Conservation (phyloP, 805 yeast species). For the Sugiyamaella valdiviana region DNA sequence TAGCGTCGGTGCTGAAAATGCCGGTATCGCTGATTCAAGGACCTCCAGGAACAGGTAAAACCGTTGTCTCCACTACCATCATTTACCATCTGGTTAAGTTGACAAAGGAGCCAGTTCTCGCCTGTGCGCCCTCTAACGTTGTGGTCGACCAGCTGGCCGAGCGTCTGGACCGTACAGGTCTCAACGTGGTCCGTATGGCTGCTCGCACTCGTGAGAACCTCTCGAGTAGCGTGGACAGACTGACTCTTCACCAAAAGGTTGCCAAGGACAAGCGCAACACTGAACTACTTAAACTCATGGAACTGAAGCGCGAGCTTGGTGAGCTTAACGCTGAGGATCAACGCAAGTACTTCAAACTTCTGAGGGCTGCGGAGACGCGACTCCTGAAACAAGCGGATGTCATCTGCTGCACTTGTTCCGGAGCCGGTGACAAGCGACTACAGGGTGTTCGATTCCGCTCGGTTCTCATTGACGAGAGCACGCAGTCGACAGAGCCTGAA, state of each 20-base stretch:
- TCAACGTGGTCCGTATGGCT: conserved; percentile 69
- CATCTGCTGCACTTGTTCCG: conserved; percentile 86
- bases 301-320: conserved; percentile 57
- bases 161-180: conserved; percentile 61
- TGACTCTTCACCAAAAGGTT: conserved; percentile 53
- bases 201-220: conserved; percentile 79
- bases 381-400: conserved; percentile 60
- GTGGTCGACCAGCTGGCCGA: conserved; percentile 88
- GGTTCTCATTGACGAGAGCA: conserved; percentile 85
- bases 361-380: conserved; percentile 44
- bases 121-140: conserved; percentile 93
- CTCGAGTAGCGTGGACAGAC: conserved; percentile 53
- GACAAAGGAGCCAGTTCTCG: conserved; percentile 61
- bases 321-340: conserved; percentile 57
- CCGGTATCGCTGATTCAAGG: conserved; percentile 86
- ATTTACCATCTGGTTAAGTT: conserved; percentile 65
- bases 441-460: conserved; percentile 54
- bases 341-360: conserved; percentile 37
- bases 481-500: conserved; percentile 93
- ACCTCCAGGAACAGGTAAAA: conserved; percentile 96
- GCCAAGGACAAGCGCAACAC: conserved; percentile 33
- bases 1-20: conserved; percentile 55
- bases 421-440: conserved; percentile 76
- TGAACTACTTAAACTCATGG: conserved; percentile 52
- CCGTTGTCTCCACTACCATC: conserved; percentile 87